A percentile compares a stretch with the other conserved stretches of the same genome.
phyloP scores from a whole-genome alignment of 1,139 yeast species.

The Scheffersomyces lignicola region DNA sequence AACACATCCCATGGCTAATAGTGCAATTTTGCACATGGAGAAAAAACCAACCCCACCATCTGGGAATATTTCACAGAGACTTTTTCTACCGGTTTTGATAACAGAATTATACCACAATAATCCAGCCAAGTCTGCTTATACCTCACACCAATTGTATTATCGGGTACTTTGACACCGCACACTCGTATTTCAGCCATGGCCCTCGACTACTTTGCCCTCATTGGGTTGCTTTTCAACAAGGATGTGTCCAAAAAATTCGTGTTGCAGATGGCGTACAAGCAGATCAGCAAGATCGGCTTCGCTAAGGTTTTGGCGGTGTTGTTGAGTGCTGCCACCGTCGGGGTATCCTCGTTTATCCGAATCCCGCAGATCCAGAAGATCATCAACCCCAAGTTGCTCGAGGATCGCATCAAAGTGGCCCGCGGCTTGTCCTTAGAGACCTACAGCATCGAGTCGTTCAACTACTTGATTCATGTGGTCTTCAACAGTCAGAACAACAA shows the following conservation, averaged over 20 bases:
- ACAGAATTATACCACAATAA: too few relatives aligned
- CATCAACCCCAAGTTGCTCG: constrained; percentile 26
- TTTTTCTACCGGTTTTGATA: too few relatives aligned
- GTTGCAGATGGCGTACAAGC: constrained; percentile 40
- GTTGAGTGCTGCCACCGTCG: constrained; percentile 39
- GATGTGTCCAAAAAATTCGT: constrained; percentile 41
- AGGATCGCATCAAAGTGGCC: constrained; percentile 32
- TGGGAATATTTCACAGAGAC: too few relatives aligned
- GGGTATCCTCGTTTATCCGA: constrained; percentile 41
- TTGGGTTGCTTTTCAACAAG: constrained; percentile 40
- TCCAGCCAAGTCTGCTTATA: too few relatives aligned
- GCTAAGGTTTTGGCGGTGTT: constrained; percentile 36
- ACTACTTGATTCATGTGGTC: constrained; percentile 41
- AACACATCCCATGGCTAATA: too few relatives aligned
- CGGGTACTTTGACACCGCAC: too few relatives aligned
- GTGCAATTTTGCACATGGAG: too few relatives aligned
- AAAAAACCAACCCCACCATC: too few relatives aligned
- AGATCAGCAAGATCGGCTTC: constrained; percentile 36
- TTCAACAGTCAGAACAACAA: constrained; percentile 39
- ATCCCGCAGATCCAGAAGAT: constrained; percentile 46
- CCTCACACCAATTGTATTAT: too few relatives aligned
- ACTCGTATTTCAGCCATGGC: constrained; percentile 21
- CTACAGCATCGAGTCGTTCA: constrained; percentile 38
- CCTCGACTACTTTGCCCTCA: constrained; percentile 25
- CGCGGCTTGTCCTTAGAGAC: constrained; percentile 41